These are phyloP conservation scores for Backusella circina DNA, from an alignment of 192 early-diverging fungal genomes.

Conservation along the genomic window DNA sequence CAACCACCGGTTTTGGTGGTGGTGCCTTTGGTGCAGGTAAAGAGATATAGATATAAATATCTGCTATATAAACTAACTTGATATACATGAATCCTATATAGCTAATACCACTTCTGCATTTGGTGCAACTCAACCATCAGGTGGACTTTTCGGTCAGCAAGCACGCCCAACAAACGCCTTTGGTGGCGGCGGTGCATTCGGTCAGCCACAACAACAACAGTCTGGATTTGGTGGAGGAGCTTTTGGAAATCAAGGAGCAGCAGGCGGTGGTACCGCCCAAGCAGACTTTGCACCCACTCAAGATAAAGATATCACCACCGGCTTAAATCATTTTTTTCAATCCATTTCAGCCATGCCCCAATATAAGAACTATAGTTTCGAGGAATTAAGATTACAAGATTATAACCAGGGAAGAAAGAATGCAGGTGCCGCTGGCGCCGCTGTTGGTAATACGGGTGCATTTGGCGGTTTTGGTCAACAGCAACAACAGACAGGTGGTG, in stretches of 20 bases:
- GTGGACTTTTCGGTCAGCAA: conserved; percentile 25
- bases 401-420: conserved; percentile 79
- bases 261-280: conserved; percentile 46
- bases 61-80: not conserved
- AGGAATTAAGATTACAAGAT: conserved; percentile 90
- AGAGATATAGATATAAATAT: not conserved
- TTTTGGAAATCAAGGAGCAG: conserved; percentile 34
- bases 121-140: conserved; percentile 35
- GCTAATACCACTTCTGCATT: conserved; percentile 36
- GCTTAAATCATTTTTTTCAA: conserved; percentile 58
- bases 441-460: conserved; percentile 8
- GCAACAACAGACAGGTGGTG: not conserved
- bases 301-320: conserved; percentile 47
- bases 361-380: conserved; percentile 81
- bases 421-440: conserved; percentile 31
- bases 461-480: conserved; percentile 31
- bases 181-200: conserved; percentile 38
- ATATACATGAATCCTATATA: not conserved
- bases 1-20: conserved; percentile 18
- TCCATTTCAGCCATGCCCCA: conserved; percentile 81
- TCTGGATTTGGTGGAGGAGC: conserved; percentile 31
- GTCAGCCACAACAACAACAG: conserved; percentile 41
- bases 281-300: conserved; percentile 49
- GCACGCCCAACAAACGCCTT: conserved; percentile 26
- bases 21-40: conserved; percentile 20